Base-by-base conservation (phyloP, 2,329 filamentous ascomycete species). In the Sphaerulina populicola region DNA sequence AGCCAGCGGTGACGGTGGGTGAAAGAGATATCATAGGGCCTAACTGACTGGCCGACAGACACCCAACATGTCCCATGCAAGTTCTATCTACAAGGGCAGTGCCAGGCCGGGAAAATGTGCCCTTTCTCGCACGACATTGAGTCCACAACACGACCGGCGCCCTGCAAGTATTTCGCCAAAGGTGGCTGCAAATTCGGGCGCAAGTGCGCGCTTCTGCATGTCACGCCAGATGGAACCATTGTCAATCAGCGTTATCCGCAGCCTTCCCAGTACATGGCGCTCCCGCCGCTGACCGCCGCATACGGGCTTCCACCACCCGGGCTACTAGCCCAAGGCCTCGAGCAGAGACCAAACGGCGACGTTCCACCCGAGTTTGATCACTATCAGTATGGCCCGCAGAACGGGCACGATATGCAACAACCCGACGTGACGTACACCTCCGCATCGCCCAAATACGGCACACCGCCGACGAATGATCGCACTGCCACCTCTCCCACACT, bases 151-250 rank as follows among this genome's bases (percentile, higher is more conserved):
- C 88, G 96, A 68, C 90, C 86, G 56, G 82, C 94, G 59, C 81
- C 81, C 10, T 98, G 93, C 83, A 98, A 97, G 73, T 98, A 97
- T 74, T 98, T 97, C 69, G 86, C 90, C 66, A 98, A 97, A 88
- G 93, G 93, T 60, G 96, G 96, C 72, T 98, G 93, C 82, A 97
- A 97, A 71, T 98, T 97, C 69, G 93, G 93, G 56, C 86, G 88
- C 57, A 97, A 97, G 72, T 98, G 93, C 76, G 91, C 91, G 65
- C 88, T 97, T 66, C 88, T 94, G 59, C 93, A 98, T 71, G 86
- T 97, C 64, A 83, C 96, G 44, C 89, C 90, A 61, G 90, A 97
- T 70, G 93, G 93, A 54, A 83, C 88, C 63, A 82, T 91, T 66
- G 88, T 97, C 67, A 96, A 96, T 71, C 73, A 86, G 77, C 57